Base-by-base conservation (phyloP, 805 yeast species). In the Nakazawaea ambrosiae region DNA sequence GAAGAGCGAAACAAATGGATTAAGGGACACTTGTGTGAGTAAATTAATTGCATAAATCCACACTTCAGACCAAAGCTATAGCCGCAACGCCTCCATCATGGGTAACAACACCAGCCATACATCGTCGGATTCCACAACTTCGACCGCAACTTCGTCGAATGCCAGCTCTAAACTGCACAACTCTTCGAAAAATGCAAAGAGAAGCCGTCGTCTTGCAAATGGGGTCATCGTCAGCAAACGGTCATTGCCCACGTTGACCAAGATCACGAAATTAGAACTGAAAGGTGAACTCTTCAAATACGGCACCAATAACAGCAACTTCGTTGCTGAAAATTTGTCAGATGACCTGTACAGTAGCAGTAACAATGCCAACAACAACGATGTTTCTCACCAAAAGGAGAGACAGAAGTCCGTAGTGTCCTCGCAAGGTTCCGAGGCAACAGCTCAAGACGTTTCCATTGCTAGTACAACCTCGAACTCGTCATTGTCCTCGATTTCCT, bases 341-440 rank as follows among this genome's bases (percentile, higher is more conserved):
- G 29, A 7, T 14, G 7, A 6, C 14, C 11, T 11, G 11, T n/a
- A n/a, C n/a, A 22, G 24, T 10, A 7, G 24, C 7, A 10, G 10
- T 10, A 7, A 7, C 10, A 7, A 22, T 22, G 10, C 10, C 24
- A 10, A 22, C 10, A 22, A 22, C n/a, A 27, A 31, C 14, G 34
- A 31, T 9, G 31, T 14, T 6, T 19, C n/a, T 27, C 6, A 6
- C 15, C 19, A 25, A 15, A 14, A 20, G 18, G 34, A 30, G 10
- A 18, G 41, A 16, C 37, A 39, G 24, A 33, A 15, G 16, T 39
- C 41, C 5, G 20, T 34, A 4, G 34, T 34, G 6, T 39, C 41
- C n/a, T 39, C 41, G 5, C 41, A 37, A 29, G 37, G 35, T 2
- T 39, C 41, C 11, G 37, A 39, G 10, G 12, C 15, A 7, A 33